Conservation (phyloP, 306 rosid species). For the Elaeagnus macrophylla region DNA sequence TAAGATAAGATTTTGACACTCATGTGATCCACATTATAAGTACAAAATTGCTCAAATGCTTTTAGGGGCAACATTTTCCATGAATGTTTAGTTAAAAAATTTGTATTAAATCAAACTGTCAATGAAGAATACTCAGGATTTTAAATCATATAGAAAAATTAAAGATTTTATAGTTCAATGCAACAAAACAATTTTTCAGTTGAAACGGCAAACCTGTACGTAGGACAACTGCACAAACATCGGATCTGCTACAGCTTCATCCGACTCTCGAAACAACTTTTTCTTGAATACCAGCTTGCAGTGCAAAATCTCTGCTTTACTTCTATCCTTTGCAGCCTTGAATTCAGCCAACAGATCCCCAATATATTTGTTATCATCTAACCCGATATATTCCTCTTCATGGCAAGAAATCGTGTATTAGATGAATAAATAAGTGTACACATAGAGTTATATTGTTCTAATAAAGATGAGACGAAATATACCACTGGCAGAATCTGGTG, state of each 20-base stretch:
- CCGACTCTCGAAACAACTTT: conserved; percentile 83
- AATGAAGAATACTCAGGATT: neutral
- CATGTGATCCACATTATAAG: conserved; percentile 1
- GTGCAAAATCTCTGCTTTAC: conserved; percentile 87
- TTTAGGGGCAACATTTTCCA: neutral
- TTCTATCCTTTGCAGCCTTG: conserved; percentile 81
- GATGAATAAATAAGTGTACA: conserved; percentile 14
- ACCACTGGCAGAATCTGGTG: conserved; percentile 77
- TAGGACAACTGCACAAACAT: conserved; percentile 91
- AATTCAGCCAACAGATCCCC: conserved; percentile 85
- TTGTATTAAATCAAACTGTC: neutral
- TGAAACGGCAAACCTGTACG: conserved; percentile 56
- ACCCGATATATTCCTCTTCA: conserved; percentile 76
- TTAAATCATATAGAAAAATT: neutral
- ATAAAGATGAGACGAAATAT: conserved; percentile 18
- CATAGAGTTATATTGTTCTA: conserved; percentile 12
- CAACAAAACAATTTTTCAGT: neutral
- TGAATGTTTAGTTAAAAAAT: neutral
- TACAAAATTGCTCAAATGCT: neutral
- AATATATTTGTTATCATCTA: conserved; percentile 83
- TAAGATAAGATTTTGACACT: neutral
- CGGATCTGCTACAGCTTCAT: conserved; percentile 81
- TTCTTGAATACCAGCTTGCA: conserved; percentile 77
- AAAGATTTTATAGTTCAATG: neutral
- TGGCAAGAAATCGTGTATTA: conserved; percentile 27